Percentiles rank a stretch among this genome's conserved stretches.
Evolutionary conservation across 495 filamentous ascomycete species (phyloP).

Genomic region (Aspergillus diversus): DNA sequence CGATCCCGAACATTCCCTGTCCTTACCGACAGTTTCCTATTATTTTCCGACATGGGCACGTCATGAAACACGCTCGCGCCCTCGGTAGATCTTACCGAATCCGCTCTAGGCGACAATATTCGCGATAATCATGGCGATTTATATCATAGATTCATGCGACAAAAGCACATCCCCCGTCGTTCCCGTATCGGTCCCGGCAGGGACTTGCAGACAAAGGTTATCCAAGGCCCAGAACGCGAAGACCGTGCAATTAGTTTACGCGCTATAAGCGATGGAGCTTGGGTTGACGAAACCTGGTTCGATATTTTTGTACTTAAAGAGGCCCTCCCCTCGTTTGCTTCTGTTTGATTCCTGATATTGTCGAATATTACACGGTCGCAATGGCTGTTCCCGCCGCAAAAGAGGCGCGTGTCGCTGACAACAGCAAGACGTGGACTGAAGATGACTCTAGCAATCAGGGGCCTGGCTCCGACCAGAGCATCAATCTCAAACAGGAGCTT

Average conservation of each 20-base stretch:
- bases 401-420: not conserved
- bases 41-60: no score
- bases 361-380: not conserved
- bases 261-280: no score
- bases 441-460: not conserved
- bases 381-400: not conserved
- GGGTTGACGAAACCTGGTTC: no score
- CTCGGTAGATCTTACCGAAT: not conserved
- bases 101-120: not conserved
- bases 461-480: not conserved
- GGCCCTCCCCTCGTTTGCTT: no score
- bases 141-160: not conserved
- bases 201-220: no score
- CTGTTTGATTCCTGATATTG: no score
- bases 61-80: not conserved
- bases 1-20: not conserved
- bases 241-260: no score
- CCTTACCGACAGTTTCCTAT: no score
- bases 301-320: no score
- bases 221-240: no score
- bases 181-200: no score
- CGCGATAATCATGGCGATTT: not conserved
- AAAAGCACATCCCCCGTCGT: not conserved
- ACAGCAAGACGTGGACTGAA: not conserved
- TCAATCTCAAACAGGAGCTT: constrained; percentile 10